phyloP scores from a whole-genome alignment of 2,329 filamentous ascomycete species.

The Dendrostoma leiphaemia region DNA sequence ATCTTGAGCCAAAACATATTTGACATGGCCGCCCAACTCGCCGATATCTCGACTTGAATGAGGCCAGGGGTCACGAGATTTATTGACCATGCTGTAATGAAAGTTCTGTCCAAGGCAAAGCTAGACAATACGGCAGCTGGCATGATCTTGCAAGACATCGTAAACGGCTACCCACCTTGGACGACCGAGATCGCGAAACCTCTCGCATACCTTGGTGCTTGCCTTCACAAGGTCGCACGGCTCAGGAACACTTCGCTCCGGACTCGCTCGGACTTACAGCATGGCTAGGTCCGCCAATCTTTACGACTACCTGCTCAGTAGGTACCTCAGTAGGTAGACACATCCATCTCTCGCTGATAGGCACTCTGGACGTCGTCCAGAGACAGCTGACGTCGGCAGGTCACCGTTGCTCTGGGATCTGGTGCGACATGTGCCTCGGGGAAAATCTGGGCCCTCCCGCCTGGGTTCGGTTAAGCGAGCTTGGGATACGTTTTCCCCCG shows the following conservation, averaged over 20 bases:
- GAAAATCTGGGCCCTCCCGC: neutral
- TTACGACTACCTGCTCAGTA: too few species aligned
- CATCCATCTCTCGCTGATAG: too few species aligned
- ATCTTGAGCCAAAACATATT: neutral
- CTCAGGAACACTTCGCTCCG: constrained; percentile 6
- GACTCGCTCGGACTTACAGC: constrained; percentile 7
- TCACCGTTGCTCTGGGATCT: neutral
- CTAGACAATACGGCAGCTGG: neutral
- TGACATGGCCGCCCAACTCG: neutral
- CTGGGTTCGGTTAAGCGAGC: constrained; percentile 8
- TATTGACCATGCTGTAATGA: too few species aligned
- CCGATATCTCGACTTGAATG: too few species aligned
- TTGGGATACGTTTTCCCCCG: neutral
- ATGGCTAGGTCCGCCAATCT: too few species aligned
- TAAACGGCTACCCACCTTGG: constrained; percentile 3
- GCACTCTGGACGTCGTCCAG: too few species aligned
- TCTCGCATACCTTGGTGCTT: neutral
- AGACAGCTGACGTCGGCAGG: neutral
- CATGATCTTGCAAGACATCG: constrained; percentile 12
- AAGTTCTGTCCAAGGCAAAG: too few species aligned
- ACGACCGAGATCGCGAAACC: constrained; percentile 9
- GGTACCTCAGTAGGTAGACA: too few species aligned
- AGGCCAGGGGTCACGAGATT: too few species aligned
- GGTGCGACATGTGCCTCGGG: neutral
- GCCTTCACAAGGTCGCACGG: constrained; percentile 1